Conservation (phyloP, 768 basidiomycete species). For the Hebeloma cylindrosporum region DNA sequence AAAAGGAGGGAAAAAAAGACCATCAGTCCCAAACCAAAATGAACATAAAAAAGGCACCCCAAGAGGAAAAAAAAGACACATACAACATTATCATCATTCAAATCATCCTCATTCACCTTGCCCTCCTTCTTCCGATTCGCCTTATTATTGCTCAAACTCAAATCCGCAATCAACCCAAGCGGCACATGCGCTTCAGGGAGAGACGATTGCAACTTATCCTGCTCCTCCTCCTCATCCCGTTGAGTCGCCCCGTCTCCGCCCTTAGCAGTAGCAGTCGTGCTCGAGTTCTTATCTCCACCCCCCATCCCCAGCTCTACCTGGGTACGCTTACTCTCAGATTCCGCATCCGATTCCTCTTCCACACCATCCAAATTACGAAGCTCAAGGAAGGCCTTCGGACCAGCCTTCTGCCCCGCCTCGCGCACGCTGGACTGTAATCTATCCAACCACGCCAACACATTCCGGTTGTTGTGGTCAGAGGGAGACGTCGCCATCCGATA, state of each 20-base stretch:
- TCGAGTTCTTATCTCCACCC: conserved; percentile 11
- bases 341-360: conserved; percentile 45
- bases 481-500: conserved; percentile 78
- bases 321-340: conserved; percentile 31
- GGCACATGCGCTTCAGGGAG: conserved; percentile 74
- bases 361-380: conserved; percentile 31
- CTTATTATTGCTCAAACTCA: conserved; percentile 59
- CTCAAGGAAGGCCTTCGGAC: conserved; percentile 46
- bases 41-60: neutral
- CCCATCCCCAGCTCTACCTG: conserved; percentile 14
- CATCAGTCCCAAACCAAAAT: too few relatives aligned
- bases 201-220: conserved; percentile 47
- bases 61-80: conserved; percentile 26
- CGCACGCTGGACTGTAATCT: conserved; percentile 62
- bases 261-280: too few relatives aligned
- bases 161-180: conserved; percentile 70
- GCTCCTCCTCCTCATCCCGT: conserved; percentile 34
- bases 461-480: conserved; percentile 65
- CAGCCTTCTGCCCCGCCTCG: conserved; percentile 43
- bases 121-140: conserved; percentile 40
- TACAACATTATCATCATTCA: conserved; percentile 66
- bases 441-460: conserved; percentile 76
- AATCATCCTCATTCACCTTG: conserved; percentile 42
- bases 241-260: conserved; percentile 25
- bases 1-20: conserved; percentile 11